Conservation (phyloP, 495 filamentous ascomycete genomes). For the Aspergillus sparsus region DNA sequence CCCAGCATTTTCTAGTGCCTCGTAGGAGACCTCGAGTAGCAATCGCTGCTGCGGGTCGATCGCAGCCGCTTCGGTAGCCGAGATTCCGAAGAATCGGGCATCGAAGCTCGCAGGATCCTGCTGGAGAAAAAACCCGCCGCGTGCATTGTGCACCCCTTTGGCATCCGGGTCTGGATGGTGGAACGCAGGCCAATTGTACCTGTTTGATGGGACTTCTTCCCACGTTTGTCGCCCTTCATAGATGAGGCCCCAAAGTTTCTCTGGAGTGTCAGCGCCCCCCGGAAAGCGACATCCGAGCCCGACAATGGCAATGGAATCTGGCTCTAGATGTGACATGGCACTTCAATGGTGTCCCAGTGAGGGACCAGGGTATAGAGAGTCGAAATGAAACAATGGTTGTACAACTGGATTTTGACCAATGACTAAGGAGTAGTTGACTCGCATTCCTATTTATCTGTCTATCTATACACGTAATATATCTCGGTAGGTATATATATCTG, state of each 20-base stretch:
- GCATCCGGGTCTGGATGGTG: constrained; percentile 47
- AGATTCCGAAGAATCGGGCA: constrained; percentile 46
- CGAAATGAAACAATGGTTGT: no score
- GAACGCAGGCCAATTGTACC: constrained; percentile 51
- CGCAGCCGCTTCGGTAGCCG: constrained; percentile 18
- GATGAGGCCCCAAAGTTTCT: constrained; percentile 57
- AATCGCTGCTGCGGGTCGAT: no score
- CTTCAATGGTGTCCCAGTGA: no score
- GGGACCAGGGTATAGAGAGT: no score
- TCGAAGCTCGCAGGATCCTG: constrained; percentile 52
- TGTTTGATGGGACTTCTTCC: constrained; percentile 46
- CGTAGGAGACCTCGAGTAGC: no score
- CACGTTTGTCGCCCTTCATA: constrained; percentile 47
- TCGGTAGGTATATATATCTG: no score
- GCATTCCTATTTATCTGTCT: no score
- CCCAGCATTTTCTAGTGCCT: no score
- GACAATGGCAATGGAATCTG: constrained; percentile 53
- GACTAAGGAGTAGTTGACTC: no score
- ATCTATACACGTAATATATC: no score
- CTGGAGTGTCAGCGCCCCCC: constrained; percentile 49
- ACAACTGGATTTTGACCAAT: no score
- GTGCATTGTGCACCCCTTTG: constrained; percentile 19
- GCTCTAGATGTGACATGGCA: no score
- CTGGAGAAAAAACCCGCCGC: constrained; percentile 46
- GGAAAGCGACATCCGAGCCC: constrained; percentile 60